Evolutionary conservation across 495 filamentous ascomycete species (phyloP).

Genomic region (Penicillium maclennaniae): DNA sequence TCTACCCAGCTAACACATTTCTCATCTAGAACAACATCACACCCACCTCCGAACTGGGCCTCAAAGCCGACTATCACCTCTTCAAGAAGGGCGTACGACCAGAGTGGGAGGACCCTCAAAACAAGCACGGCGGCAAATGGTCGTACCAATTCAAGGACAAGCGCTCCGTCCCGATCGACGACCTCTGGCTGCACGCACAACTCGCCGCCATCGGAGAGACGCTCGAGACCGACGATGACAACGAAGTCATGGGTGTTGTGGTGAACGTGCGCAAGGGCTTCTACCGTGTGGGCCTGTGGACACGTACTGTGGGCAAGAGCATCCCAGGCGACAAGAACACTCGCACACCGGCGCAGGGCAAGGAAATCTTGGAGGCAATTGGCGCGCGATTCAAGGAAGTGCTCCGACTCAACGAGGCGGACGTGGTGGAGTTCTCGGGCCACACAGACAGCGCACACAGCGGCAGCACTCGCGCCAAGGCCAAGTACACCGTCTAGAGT

Average conservation of each 20-base stretch:
- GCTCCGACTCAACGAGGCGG: constrained; percentile 67
- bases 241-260: constrained; percentile 98
- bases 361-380: constrained; percentile 75
- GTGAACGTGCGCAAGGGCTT: constrained; percentile 98
- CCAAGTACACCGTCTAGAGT: constrained; percentile 78
- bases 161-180: constrained; percentile 83
- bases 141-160: constrained; percentile 96
- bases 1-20: background rate
- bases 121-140: constrained; percentile 99
- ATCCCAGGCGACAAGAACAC: constrained; percentile 70
- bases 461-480: constrained; percentile 91
- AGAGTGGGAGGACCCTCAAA: constrained; percentile 97
- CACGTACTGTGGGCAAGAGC: constrained; percentile 80
- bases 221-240: constrained; percentile 83
- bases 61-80: constrained; percentile 98
- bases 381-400: constrained; percentile 88
- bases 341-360: constrained; percentile 71
- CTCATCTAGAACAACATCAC: constrained; percentile 92
- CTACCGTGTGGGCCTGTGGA: constrained; percentile 94
- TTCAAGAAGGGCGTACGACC: constrained; percentile 97
- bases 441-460: constrained; percentile 91
- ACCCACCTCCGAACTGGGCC: constrained; percentile 85
- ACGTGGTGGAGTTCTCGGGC: constrained; percentile 88
- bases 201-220: constrained; percentile 96
- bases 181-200: constrained; percentile 96